Conservation (phyloP, 139 green algal genomes). For the Tetraselmis striata region DNA sequence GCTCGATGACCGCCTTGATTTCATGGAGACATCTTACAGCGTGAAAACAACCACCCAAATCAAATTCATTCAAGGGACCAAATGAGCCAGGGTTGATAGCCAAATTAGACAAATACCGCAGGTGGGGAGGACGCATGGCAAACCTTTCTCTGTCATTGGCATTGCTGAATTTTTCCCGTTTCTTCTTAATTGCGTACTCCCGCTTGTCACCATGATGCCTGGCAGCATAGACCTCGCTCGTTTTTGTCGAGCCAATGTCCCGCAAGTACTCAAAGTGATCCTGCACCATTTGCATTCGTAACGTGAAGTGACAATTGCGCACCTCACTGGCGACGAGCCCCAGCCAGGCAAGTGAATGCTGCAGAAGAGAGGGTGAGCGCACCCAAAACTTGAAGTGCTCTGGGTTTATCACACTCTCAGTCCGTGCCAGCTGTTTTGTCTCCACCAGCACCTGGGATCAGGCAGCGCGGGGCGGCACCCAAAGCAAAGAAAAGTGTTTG, state of each 20-base stretch:
- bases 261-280: conserved; percentile 46
- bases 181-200: conserved; percentile 27
- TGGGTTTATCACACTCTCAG: conserved; percentile 39
- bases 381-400: conserved; percentile 58
- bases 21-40: conserved; percentile 45
- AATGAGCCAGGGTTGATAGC: no score
- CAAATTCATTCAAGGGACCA: no score
- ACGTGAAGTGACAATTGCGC: not conserved
- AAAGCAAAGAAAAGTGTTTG: no score
- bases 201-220: not conserved
- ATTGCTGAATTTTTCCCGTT: conserved; percentile 21
- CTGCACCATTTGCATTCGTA: no score
- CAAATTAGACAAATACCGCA: no score
- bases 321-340: conserved; percentile 33
- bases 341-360: not conserved
- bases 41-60: no score
- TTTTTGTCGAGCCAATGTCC: conserved; percentile 37
- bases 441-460: conserved; percentile 60
- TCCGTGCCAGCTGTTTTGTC: conserved; percentile 47
- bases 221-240: conserved; percentile 42
- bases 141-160: conserved; percentile 24
- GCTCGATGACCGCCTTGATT: conserved; percentile 49
- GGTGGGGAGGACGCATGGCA: no score
- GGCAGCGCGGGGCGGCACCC: not conserved
- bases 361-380: conserved; percentile 62